phyloP scores from a whole-genome alignment of 345 rosid species.

The Lumnitzera racemosa region DNA sequence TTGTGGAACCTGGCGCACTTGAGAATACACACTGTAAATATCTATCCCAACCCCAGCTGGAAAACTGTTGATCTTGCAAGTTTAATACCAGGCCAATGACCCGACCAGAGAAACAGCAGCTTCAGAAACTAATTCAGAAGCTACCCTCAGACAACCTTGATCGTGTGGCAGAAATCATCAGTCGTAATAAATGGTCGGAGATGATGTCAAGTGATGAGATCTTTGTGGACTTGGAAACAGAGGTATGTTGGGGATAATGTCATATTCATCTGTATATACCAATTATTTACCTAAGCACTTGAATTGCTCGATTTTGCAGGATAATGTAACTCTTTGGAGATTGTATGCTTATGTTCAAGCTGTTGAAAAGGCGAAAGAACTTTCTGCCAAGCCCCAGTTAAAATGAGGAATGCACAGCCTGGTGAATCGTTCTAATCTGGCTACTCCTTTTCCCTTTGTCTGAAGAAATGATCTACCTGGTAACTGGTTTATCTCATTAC shows the following conservation, averaged over 20 bases:
- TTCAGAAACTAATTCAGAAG: constrained; percentile 34
- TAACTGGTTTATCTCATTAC: too few relatives aligned
- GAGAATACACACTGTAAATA: too few relatives aligned
- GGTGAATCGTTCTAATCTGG: too few relatives aligned
- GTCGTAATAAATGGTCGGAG: constrained; percentile 12
- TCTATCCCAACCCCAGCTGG: too few relatives aligned
- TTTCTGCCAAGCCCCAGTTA: neutral
- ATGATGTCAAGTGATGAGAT: constrained; percentile 15
- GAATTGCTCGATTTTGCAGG: constrained; percentile 26
- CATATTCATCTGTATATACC: too few relatives aligned
- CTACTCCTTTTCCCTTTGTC: too few relatives aligned
- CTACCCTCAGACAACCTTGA: constrained; percentile 36
- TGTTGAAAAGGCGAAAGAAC: constrained; percentile 32
- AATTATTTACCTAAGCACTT: neutral
- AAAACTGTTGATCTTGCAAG: neutral
- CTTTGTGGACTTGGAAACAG: constrained; percentile 32
- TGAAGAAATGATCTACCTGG: too few relatives aligned
- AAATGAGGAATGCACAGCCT: too few relatives aligned
- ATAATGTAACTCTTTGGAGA: constrained; percentile 47
- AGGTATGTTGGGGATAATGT: constrained; percentile 20
- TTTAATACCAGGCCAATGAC: constrained; percentile 42
- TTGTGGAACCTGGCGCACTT: too few relatives aligned
- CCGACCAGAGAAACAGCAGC: constrained; percentile 36
- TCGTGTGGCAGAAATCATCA: constrained; percentile 32
- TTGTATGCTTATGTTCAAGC: constrained; percentile 38